Base-by-base conservation (phyloP, 2,329 filamentous ascomycete genomes). In the Cladosporium cucumerinum region DNA sequence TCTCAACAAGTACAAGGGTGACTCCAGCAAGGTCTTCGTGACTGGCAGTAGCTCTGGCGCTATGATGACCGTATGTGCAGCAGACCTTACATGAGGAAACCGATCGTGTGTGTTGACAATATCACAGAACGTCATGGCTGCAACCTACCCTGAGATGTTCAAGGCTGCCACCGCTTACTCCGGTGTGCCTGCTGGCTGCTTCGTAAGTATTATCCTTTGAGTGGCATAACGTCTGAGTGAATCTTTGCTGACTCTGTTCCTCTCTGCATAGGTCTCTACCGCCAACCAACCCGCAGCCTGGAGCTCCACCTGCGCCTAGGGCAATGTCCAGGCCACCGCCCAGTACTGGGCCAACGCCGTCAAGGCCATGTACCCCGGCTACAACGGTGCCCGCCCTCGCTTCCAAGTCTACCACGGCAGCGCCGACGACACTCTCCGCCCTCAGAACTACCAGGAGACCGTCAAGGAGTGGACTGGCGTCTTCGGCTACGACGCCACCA, bases 351-450 rank as follows among this genome's bases (percentile, higher is more conserved):
- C 81, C 12, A 76, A 79, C 66, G 75, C 80, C 26, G 83, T 80
- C 14, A 73, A 76, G 28, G 75, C 69, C 48, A 85, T 84, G 80
- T 82, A 85, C 68, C 81, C 82, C 0, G 81, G 78, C 5, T 86
- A 85, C 70, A 76, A 74, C 18, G 84, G 84, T 2, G 63, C 78
- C 0, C 77, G 83, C 2, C 85, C 85, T 2, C 80, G 79, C 63
- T 84, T 87, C 80, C 82, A 85, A 72, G 80, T 87, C 71, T 87
- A 82, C 77, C 85, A 87, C 71, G 85, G 85, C 48, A 81, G 80
- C 43, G 74, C 72, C 2, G 85, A 87, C 71, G 74, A 73, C 12
- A 85, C 80, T 0, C 77, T 87, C 11, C 76, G 78, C 59, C 81
- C 81, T 18, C 79, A 80, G 69, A 87, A 87, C 74, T 86, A 85